Conservation (phyloP, 441 rosid genomes). For the Dalechampia spathulata region DNA sequence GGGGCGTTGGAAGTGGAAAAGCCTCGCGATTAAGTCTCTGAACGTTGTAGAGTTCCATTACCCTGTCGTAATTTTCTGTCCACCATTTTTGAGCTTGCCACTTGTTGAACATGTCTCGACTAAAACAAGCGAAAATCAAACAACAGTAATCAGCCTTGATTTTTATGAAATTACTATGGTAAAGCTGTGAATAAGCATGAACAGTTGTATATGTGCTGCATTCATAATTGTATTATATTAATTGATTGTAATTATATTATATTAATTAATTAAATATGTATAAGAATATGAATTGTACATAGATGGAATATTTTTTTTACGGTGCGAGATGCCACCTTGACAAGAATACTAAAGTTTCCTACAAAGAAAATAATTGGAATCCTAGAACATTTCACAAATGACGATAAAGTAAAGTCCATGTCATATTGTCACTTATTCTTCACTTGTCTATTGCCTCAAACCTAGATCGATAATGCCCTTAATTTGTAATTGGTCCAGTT, state of each 20-base stretch:
- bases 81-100: conserved; percentile 97
- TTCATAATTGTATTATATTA: too few species aligned
- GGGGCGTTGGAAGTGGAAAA: conserved; percentile 83
- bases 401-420: too few species aligned
- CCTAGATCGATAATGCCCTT: background rate
- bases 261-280: too few species aligned
- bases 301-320: too few species aligned
- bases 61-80: conserved; percentile 87
- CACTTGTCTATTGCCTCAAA: background rate
- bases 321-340: too few species aligned
- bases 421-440: background rate
- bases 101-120: conserved; percentile 92
- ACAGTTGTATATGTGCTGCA: too few species aligned
- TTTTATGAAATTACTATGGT: background rate
- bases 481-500: background rate
- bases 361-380: too few species aligned
- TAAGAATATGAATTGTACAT: too few species aligned
- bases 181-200: too few species aligned
- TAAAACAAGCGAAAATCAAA: conserved; percentile 30
- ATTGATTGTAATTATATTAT: too few species aligned
- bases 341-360: too few species aligned
- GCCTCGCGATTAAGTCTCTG: conserved; percentile 89
- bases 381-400: conserved; percentile 4
- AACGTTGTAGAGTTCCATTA: conserved; percentile 92
- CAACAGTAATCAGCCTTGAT: conserved; percentile 16